These are phyloP conservation scores for Letharia lupina DNA, from an alignment of 495 filamentous ascomycete genomes.

Conservation along the genomic window DNA sequence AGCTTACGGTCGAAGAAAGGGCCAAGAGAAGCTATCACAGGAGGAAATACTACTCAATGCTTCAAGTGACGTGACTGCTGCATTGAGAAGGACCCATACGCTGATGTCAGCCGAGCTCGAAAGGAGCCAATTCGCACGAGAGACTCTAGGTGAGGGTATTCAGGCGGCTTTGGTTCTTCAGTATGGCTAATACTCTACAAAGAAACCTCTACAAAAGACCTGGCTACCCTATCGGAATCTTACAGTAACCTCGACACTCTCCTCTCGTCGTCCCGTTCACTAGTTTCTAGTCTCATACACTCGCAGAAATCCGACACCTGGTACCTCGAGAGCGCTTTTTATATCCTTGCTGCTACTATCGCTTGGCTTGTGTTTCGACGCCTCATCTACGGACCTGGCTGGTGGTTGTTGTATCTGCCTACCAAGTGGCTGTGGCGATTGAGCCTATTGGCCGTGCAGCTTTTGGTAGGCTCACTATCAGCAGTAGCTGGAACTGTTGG, in stretches of 20 bases:
- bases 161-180: background rate
- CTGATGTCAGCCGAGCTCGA: conserved; percentile 75
- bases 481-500: conserved; percentile 33
- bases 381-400: conserved; percentile 78
- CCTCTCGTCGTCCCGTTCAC: conserved; percentile 58
- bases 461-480: conserved; percentile 32
- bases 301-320: conserved; percentile 93
- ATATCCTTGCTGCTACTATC: conserved; percentile 66
- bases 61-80: conserved; percentile 73
- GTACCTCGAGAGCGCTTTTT: conserved; percentile 86
- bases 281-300: conserved; percentile 70
- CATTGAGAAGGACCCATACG: conserved; percentile 74
- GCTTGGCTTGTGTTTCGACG: conserved; percentile 79
- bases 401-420: conserved; percentile 80
- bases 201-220: conserved; percentile 68
- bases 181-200: conserved; percentile 4
- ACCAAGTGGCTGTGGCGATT: conserved; percentile 51
- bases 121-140: conserved; percentile 76
- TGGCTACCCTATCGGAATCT: conserved; percentile 65
- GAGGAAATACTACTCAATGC: conserved; percentile 63
- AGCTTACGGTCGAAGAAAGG: conserved; percentile 32
- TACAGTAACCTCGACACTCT: conserved; percentile 73
- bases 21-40: conserved; percentile 47
- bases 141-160: conserved; percentile 55
- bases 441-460: conserved; percentile 33